phyloP scores from a whole-genome alignment of 768 basidiomycete genomes.

The Xanthoconium purpureum region DNA sequence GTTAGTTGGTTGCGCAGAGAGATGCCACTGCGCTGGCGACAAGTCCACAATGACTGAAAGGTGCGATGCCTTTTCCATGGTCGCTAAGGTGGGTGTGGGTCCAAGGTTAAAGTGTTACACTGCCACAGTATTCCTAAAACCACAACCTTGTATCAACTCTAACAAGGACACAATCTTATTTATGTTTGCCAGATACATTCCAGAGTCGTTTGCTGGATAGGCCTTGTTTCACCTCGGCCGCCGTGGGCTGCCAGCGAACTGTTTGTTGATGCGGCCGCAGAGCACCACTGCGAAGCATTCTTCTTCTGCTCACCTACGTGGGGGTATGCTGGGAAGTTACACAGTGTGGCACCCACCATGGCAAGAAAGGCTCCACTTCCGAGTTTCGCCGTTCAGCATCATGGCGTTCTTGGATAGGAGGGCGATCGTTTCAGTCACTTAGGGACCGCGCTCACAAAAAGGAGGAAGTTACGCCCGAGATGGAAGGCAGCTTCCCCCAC shows the following conservation, averaged over 20 bases:
- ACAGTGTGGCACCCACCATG: not conserved
- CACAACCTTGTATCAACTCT: too few relatives aligned
- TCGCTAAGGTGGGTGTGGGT: not conserved
- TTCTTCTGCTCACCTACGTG: not conserved
- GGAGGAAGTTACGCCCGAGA: not conserved
- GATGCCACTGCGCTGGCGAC: slow-evolving; percentile 83
- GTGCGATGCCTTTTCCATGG: slow-evolving; percentile 55
- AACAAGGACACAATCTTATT: too few relatives aligned
- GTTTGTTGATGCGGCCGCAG: not conserved
- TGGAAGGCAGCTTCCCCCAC: not conserved
- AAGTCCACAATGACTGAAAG: slow-evolving; percentile 85
- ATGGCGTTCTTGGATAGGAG: not conserved
- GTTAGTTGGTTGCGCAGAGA: slow-evolving; percentile 51
- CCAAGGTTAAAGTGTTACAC: not conserved
- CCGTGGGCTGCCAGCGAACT: not conserved
- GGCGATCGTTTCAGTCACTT: not conserved
- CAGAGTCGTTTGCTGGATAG: too few relatives aligned
- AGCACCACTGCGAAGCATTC: too few relatives aligned
- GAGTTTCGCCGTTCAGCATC: not conserved
- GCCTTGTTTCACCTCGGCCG: too few relatives aligned
- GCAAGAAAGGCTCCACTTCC: not conserved
- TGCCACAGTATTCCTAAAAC: not conserved
- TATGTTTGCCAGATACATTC: too few relatives aligned
- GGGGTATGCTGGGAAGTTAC: not conserved
- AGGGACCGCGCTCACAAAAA: not conserved